Evolutionary conservation across 306 rosid genomes (phyloP).

Genomic region (Geum urbanum): DNA sequence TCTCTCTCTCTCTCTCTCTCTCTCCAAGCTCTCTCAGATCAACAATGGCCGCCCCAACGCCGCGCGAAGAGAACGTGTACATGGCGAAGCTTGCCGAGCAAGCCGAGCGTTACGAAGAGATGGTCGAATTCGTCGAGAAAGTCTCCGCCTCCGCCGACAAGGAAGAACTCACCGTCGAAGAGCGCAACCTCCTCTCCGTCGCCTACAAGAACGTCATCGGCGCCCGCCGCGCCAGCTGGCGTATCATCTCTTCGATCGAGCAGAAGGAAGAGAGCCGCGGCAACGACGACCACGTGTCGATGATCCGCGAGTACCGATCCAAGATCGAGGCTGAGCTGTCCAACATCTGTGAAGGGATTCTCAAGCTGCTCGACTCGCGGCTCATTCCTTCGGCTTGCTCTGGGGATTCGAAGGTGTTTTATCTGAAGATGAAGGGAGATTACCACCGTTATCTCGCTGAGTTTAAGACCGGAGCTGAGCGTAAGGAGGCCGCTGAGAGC

Average conservation of each 20-base stretch:
- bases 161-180: conserved; percentile 93
- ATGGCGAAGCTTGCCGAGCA: conserved; percentile 99
- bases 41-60: conserved; percentile 68
- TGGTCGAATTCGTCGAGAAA: conserved; percentile 99
- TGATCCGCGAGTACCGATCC: conserved; percentile 92
- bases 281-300: conserved; percentile 81
- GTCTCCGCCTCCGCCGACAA: conserved; percentile 77
- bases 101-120: conserved; percentile 98
- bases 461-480: conserved; percentile 95
- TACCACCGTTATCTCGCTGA: conserved; percentile 96
- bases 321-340: conserved; percentile 95
- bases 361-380: conserved; percentile 91
- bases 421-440: conserved; percentile 98
- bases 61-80: conserved; percentile 95
- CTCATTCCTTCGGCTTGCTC: conserved; percentile 82
- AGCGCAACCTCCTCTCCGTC: conserved; percentile 90
- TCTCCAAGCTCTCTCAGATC: neutral
- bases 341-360: conserved; percentile 88
- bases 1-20: conserved; percentile 16
- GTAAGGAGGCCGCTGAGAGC: conserved; percentile 98
- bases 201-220: conserved; percentile 98
- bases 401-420: conserved; percentile 96
- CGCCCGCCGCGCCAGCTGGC: conserved; percentile 90
- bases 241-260: conserved; percentile 95
- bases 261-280: conserved; percentile 99